These are phyloP conservation scores for Didymellaceae sp. DNA, from an alignment of 2,329 filamentous ascomycete genomes.

Conservation along the genomic window DNA sequence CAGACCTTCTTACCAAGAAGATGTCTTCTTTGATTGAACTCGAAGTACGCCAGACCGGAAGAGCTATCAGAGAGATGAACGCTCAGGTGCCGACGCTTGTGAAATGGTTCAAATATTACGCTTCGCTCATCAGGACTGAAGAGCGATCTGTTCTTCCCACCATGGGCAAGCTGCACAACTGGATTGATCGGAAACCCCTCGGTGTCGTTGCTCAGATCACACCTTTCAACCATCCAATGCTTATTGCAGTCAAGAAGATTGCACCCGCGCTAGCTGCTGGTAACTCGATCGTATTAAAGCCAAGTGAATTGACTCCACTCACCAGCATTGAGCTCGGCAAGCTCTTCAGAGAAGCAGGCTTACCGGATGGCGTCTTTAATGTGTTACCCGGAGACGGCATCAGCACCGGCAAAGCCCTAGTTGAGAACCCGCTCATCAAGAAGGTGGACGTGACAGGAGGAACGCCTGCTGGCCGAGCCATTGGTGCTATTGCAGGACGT, in stretches of 20 bases:
- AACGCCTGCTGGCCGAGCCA: slow-evolving; percentile 46
- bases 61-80: slow-evolving; percentile 72
- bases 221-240: slow-evolving; percentile 50
- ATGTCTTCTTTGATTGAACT: slow-evolving; percentile 65
- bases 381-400: slow-evolving; percentile 44
- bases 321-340: slow-evolving; percentile 47
- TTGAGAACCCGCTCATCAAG: slow-evolving; percentile 44
- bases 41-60: slow-evolving; percentile 72
- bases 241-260: slow-evolving; percentile 51
- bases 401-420: slow-evolving; percentile 46
- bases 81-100: slow-evolving; percentile 71
- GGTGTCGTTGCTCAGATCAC: slow-evolving; percentile 50
- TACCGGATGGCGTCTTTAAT: slow-evolving; percentile 48
- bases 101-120: slow-evolving; percentile 76
- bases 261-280: slow-evolving; percentile 47
- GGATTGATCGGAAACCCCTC: slow-evolving; percentile 49
- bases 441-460: slow-evolving; percentile 51
- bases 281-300: slow-evolving; percentile 48
- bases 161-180: slow-evolving; percentile 59
- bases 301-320: slow-evolving; percentile 48
- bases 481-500: slow-evolving; percentile 44
- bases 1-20: slow-evolving; percentile 59
- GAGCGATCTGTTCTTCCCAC: slow-evolving; percentile 72
- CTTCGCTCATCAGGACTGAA: slow-evolving; percentile 69
- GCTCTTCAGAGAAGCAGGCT: slow-evolving; percentile 46